phyloP scores from a whole-genome alignment of 2,329 filamentous ascomycete genomes.

The Neopestalotiopsis sp. region DNA sequence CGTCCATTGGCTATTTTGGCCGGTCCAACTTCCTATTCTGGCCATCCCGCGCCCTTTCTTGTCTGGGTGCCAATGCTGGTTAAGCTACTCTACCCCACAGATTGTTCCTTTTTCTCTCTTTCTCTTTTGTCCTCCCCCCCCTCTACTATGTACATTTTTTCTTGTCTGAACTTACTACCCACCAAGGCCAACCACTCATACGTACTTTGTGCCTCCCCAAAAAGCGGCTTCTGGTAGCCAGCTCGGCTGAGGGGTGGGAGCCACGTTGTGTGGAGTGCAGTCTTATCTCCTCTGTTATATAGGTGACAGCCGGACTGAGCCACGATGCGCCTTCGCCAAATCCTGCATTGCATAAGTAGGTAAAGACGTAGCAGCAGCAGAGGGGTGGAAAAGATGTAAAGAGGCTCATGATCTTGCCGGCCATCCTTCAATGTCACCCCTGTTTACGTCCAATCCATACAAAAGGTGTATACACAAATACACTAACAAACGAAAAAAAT shows the following conservation, averaged over 20 bases:
- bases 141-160: background rate
- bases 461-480: background rate
- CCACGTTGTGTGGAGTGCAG: conserved; percentile 19
- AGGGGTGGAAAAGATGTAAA: background rate
- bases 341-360: conserved; percentile 11
- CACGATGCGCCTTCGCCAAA: conserved; percentile 18
- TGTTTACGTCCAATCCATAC: background rate
- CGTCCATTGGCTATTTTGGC: conserved; percentile 12
- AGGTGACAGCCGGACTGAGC: conserved; percentile 16
- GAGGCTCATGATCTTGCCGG: conserved; percentile 16
- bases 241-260: background rate
- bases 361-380: background rate
- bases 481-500: background rate
- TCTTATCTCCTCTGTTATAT: conserved; percentile 12
- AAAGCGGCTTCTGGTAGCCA: background rate
- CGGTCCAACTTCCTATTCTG: conserved; percentile 9
- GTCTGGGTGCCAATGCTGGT: background rate
- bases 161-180: background rate
- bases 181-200: background rate
- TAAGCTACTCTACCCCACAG: background rate
- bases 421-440: background rate
- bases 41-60: conserved; percentile 10
- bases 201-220: background rate
- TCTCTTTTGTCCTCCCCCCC: background rate
- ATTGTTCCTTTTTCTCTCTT: background rate